phyloP scores from a whole-genome alignment of 768 basidiomycete species.

The Cubamyces sp. region DNA sequence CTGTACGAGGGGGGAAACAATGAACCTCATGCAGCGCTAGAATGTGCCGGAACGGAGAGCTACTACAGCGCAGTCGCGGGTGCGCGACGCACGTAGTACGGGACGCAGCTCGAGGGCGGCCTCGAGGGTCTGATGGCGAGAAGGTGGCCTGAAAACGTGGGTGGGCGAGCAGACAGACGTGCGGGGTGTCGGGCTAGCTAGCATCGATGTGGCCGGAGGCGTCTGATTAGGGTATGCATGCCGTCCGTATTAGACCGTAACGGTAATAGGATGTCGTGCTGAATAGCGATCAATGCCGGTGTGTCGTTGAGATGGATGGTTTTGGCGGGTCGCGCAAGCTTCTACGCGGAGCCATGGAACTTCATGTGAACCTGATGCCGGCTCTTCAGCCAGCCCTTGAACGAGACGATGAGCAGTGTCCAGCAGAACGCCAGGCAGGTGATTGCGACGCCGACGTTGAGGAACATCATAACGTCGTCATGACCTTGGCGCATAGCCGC shows the following conservation, averaged over 20 bases:
- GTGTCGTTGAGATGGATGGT: not conserved
- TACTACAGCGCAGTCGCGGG: not conserved
- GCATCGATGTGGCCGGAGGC: constrained; percentile 4
- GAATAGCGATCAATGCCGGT: not conserved
- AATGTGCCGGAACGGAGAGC: not conserved
- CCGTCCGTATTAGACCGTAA: not conserved
- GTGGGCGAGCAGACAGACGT: not conserved
- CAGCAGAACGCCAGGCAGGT: constrained; percentile 89
- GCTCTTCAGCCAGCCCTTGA: constrained; percentile 81
- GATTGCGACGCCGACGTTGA: constrained; percentile 82
- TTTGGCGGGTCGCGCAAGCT: not conserved
- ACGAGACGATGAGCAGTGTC: constrained; percentile 71
- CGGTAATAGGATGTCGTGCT: not conserved
- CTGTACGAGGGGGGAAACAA: constrained; percentile 1
- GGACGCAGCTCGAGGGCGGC: too few relatives aligned
- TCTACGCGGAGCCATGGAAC: constrained; percentile 43
- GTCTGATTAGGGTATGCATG: constrained; percentile 23
- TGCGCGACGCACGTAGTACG: not conserved
- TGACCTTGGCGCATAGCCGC: constrained; percentile 90
- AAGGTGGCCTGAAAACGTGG: too few relatives aligned
- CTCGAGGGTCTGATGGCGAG: too few relatives aligned
- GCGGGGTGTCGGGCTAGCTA: not conserved
- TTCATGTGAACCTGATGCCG: constrained; percentile 37
- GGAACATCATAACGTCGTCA: constrained; percentile 89
- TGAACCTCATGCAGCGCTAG: not conserved